Conservation (phyloP, 1,139 yeast genomes). For the Pichia sp. region DNA sequence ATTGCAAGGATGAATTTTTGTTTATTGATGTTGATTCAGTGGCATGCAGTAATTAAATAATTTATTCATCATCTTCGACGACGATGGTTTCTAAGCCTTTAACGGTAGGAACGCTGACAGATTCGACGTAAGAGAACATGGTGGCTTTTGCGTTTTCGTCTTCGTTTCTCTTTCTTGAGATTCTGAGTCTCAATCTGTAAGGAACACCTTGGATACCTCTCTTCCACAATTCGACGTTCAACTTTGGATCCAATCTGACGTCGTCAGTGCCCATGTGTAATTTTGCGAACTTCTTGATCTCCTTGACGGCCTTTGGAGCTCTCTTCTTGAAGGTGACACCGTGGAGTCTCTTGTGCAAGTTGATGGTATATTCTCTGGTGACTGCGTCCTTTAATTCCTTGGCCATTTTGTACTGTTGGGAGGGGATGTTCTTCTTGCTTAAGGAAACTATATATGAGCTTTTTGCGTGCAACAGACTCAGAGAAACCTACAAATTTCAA, state of each 20-base stretch:
- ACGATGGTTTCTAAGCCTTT: slow-evolving; percentile 98
- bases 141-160: slow-evolving; percentile 99
- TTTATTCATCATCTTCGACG: slow-evolving; percentile 80
- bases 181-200: slow-evolving; percentile 96
- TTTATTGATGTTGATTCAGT: not conserved
- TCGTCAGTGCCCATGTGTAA: slow-evolving; percentile 99
- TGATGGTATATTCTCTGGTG: slow-evolving; percentile 99
- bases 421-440: not conserved
- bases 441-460: not conserved
- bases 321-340: slow-evolving; percentile 99
- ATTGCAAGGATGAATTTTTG: not conserved
- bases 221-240: slow-evolving; percentile 98
- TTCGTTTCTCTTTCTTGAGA: slow-evolving; percentile 99
- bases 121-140: slow-evolving; percentile 97
- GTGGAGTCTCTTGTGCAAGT: slow-evolving; percentile 98
- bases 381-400: slow-evolving; percentile 98
- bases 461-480: not conserved
- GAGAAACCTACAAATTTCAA: too few relatives aligned
- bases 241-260: slow-evolving; percentile 98
- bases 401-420: slow-evolving; percentile 36
- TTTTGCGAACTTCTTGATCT: slow-evolving; percentile 96
- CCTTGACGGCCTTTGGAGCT: slow-evolving; percentile 99
- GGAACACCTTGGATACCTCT: slow-evolving; percentile 99
- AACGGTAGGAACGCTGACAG: slow-evolving; percentile 88
- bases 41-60: slow-evolving; percentile 10